Evolutionary conservation across 768 basidiomycete species (phyloP), one percentile per base, ranked within the genome.

Genomic region (Collybia sp.): DNA sequence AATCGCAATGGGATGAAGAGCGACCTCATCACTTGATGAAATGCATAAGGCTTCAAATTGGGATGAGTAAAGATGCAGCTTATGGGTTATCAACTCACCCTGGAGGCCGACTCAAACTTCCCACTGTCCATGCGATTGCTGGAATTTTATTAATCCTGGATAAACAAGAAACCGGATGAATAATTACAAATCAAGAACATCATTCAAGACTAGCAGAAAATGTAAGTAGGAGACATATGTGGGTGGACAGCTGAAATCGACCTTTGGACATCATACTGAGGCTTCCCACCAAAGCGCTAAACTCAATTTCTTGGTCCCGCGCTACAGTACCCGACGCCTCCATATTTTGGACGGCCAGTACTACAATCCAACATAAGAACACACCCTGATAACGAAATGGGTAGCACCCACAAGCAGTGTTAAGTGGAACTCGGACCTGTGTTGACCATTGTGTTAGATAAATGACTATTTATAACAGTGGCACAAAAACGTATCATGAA

Each of bases 281-380:
- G 56, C 84, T 87, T 1, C 87, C 87, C 54, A 82, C 81, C 13
- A 93, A 73, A 5, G 89, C 93, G 56, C 82, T 83, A 58, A 93
- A 93, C 69, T 96, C 93, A 46, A 94, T 82, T 50, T 87, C 83
- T 57, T 93, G 85, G 32, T 84, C 80, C 52, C 79, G 82, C 2
- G 77, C 74, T 38, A 95, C 77, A 1, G 79, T 76, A 6, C 85
- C 80, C 1, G 81, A 80, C 1, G 88, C 90, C 50, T 88, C 84
- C 77, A 95, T 83, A 58, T 97, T 95, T 67, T 96, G 93, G 13
- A 94, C 86, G 1, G 93, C 91, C 41, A 95, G 71, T 12, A 93
- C 72, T 74, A 40, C 12, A 46, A 42, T 37, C 12, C 35, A 43
- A 20, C 18, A 39, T 43, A 48, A 40, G 30, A 39, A 42, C 13